Evolutionary conservation across 116 monocot species (phyloP).

Genomic region (Phalaenopsis hybrid): DNA sequence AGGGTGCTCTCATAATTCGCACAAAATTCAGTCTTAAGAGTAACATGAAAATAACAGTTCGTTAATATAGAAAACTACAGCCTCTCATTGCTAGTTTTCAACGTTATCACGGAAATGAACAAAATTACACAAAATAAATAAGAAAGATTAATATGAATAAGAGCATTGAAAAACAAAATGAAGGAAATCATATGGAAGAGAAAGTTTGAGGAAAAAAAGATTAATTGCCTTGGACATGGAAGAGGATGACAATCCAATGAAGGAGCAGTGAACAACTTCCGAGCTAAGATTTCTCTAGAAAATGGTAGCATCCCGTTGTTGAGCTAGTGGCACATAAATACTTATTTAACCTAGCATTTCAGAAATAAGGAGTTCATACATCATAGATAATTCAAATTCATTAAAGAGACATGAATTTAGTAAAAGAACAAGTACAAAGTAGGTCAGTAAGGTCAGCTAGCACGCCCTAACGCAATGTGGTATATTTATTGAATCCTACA

Average conservation of each 20-base stretch:
- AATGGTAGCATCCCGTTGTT: constrained; percentile 11
- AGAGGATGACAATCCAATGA: constrained; percentile 18
- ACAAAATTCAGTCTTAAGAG: background rate
- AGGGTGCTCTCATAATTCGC: background rate
- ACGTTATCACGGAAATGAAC: background rate
- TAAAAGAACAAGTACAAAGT: no score
- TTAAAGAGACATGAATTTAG: no score
- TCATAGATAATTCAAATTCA: no score
- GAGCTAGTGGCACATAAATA: constrained; percentile 1
- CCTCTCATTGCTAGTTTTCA: background rate
- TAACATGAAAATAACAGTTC: background rate
- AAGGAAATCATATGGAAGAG: background rate
- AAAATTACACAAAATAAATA: background rate
- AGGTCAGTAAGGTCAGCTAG: no score
- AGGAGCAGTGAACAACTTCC: constrained; percentile 11
- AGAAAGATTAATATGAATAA: background rate
- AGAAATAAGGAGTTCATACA: background rate
- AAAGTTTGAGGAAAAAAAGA: background rate
- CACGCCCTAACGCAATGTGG: no score
- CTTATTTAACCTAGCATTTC: background rate
- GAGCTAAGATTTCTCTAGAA: constrained; percentile 6
- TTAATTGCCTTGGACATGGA: constrained; percentile 27
- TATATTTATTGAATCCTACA: no score
- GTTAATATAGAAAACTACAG: background rate
- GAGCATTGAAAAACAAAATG: background rate